Evolutionary conservation across 1,284 basidiomycete species (phyloP), one percentile per base, ranked within the genome.

Genomic region (Pisolithus thermaeus): DNA sequence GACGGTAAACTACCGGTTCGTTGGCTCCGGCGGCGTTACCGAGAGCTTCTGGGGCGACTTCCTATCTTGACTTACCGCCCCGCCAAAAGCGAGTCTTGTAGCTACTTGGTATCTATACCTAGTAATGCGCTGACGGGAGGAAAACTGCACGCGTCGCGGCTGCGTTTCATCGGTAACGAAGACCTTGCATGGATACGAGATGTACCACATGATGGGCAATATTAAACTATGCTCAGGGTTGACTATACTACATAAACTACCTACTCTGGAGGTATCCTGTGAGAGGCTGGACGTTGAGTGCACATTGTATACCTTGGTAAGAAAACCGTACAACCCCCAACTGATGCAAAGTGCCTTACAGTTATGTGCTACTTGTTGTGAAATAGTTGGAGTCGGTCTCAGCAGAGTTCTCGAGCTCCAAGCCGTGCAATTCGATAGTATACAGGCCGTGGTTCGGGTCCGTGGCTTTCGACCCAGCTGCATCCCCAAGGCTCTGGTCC

Each of bases 361-460:
- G 35, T 22, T 18, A 18, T 32, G 23, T 22, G 63, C 49, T 27
- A 8, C 16, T 32, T 25, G 37, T 23, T n/a, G 27, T 38, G 27
- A 30, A 16, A 22, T 48, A 40, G 68, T 49, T 62, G 50, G 55
- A 40, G 46, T 52, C 56, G 27, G 50, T 57, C 55, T 68, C 67
- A 23, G 57, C 68, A n/a, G 73, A 69, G 49, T 69, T 72, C 59
- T 85, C 84, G 59, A 90, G 70, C 64, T 87, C 88, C 56, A 91
- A 66, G 49, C 84, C 87, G 62, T 90, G 90, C 59, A 92, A 66
- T 62, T 91, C 88, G 63, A 90, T 90, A 58, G 87, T 74, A 67
- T 90, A 90, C 80, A 83, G 80, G 67, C 80, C 83, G 65, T 89
- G 89, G 62, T 83, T 82, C 47, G 80, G 77, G 67, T 90, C 81